Base-by-base conservation (phyloP, 1,284 basidiomycete genomes). In the Ganoderma sinense region DNA sequence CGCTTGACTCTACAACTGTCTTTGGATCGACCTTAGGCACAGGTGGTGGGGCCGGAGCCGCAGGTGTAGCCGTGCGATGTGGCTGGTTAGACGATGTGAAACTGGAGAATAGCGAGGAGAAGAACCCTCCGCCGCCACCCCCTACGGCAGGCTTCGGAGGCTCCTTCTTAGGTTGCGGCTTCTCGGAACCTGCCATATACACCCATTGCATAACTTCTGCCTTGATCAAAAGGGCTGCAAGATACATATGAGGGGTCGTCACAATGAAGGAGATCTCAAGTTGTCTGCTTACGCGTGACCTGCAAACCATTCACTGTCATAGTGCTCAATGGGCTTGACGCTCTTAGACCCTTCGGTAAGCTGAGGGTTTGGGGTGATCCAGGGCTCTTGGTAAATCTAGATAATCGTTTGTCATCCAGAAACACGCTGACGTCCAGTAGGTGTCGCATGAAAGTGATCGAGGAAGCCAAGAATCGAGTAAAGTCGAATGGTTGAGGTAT, bases 401-500 rank as follows among this genome's bases (percentile, higher is more conserved):
- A 90, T 1, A 99, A 88, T 40, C 92, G 86, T 73, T 90, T 87
- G 70, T 93, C 92, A 77, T 98, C 92, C 56, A 97, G 88, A 77
- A 89, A 93, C 29, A 97, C 88, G 75, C 89, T 90, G 65, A 99
- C 89, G 77, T 92, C 87, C 16, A 86, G 85, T 7, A 99, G 88
- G 69, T 92, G 87, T 20, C 89, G 86, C 91, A 99, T 99, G 82
- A 99, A 99, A 0, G 96, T 97, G 68, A 99, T 91, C 0, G 95
- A 96, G 1, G 96, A 97, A 23, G 93, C 89, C 20, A 99, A 86
- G 80, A 99, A 99, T 43, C 95, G 90, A 41, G 93, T 90, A 72
- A 98, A 91, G 75, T 97, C 95, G 69, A 97, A 93, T 0, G 93
- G 87, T 3, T 89, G 87, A 13, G 97, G 97, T 61, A 98, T 92